Conservation (phyloP, 768 basidiomycete genomes). For the Hygrophoropsis aurantiaca region DNA sequence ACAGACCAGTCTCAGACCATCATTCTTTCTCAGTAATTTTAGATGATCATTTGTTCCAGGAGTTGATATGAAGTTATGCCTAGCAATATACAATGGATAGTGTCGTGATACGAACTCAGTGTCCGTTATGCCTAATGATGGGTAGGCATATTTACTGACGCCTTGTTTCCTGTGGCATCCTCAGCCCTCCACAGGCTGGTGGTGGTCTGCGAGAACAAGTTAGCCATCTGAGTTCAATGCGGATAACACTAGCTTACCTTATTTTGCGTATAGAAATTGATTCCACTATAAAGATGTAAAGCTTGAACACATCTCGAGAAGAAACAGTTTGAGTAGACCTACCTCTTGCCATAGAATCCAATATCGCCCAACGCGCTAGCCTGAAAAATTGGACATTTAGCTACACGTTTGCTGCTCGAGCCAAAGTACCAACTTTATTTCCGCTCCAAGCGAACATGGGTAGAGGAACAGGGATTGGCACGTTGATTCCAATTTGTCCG, state of each 20-base stretch:
- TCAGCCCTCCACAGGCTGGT: constrained; percentile 92
- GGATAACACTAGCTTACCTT: constrained; percentile 50
- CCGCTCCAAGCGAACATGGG: constrained; percentile 98
- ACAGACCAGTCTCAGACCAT: too few species aligned
- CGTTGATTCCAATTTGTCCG: constrained; percentile 89
- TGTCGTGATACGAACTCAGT: not conserved
- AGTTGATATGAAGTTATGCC: not conserved
- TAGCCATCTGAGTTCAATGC: not conserved
- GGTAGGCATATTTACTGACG: constrained; percentile 87
- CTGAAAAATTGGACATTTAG: constrained; percentile 25
- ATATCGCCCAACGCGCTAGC: constrained; percentile 82
- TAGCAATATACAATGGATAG: constrained; percentile 5
- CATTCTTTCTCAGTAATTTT: too few species aligned
- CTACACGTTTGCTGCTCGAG: not conserved
- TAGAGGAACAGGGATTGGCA: constrained; percentile 88
- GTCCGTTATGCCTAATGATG: constrained; percentile 46
- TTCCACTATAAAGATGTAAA: constrained; percentile 48
- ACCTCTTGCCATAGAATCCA: constrained; percentile 90
- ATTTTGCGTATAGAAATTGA: constrained; percentile 96
- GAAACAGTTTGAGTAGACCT: constrained; percentile 9
- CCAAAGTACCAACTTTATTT: constrained; percentile 58
- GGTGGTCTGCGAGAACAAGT: constrained; percentile 58
- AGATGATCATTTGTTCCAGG: not conserved
- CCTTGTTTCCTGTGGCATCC: constrained; percentile 74
- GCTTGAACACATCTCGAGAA: constrained; percentile 2